These are phyloP conservation scores for Sordaria brevicollis DNA, from an alignment of 495 filamentous ascomycete species.

Conservation along the genomic window DNA sequence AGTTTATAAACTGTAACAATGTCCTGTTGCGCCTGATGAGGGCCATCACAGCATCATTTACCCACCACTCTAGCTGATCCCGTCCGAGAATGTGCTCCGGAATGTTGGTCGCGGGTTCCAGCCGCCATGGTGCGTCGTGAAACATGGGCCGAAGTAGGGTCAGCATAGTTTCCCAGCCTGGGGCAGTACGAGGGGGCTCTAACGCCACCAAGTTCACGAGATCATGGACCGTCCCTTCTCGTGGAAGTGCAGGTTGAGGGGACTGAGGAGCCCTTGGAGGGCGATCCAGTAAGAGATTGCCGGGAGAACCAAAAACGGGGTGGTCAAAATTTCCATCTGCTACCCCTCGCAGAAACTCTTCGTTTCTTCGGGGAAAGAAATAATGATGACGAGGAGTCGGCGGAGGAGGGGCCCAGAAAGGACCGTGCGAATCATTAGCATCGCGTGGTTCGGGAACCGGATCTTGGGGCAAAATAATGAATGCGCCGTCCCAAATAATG, in stretches of 20 bases:
- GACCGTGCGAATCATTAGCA: background rate
- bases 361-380: background rate
- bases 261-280: background rate
- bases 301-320: background rate
- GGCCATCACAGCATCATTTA: background rate
- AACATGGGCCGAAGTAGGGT: background rate
- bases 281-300: background rate
- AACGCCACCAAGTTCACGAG: background rate
- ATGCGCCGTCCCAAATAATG: background rate
- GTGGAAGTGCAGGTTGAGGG: background rate
- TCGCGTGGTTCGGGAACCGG: background rate
- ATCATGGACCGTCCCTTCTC: background rate
- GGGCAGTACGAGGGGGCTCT: background rate
- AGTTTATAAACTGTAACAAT: background rate
- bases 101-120: background rate
- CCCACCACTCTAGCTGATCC: background rate
- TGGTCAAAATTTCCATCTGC: background rate
- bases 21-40: background rate
- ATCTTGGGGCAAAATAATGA: background rate
- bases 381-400: background rate
- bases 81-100: background rate
- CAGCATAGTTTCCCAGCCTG: background rate
- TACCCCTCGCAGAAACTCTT: background rate
- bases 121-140: background rate
- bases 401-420: background rate